Base-by-base conservation (phyloP, 495 filamentous ascomycete species). In the Pyrenula massariospora region DNA sequence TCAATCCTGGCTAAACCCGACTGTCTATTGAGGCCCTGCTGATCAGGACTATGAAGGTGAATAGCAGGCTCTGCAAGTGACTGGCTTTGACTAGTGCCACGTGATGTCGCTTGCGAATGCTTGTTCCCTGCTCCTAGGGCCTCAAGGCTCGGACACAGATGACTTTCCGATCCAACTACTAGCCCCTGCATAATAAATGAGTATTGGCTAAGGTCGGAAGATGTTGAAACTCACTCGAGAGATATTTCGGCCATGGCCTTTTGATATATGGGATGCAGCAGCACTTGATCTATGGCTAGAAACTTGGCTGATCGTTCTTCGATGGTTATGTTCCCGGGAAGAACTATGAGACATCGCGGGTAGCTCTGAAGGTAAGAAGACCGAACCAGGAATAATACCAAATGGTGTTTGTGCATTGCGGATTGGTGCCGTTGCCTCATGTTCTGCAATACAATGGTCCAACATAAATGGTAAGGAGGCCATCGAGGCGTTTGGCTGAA, bases 381-480 rank as follows among this genome's bases (percentile, higher is more conserved):
- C 22, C 10, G 50, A 52, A 5, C 50, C 50, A 5, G n/a, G 19
- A 21, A 24, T 8, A 20, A 20, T 52, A 20, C 22, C 50, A 19
- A 52, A 52, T 52, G 50, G 50, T 21, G 22, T 52, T 19, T 52
- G 50, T 8, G 50, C 50, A 52, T 52, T 20, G 22, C 50, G 50
- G 22, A 24, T 52, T 5, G 8, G 50, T 8, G 19, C 8, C 5
- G 50, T 24, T 52, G 50, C 10, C 22, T 52, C 50, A 21, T 52
- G 19, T 57, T 49, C 49, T 52, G n/a, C 54, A 15, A 24, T 31
- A 22, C 20, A 54, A 59, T 53, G 3, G 55, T 50, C 48, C 25
- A 25, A 10, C 1, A 8, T 48, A 23, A 24, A 47, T 25, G 10
- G 57, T 25, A 36, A 12, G 24, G 25, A 47, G 53, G 31, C 48